phyloP scores from a whole-genome alignment of 208 protist species.

The Tritrichomonas musculus region DNA sequence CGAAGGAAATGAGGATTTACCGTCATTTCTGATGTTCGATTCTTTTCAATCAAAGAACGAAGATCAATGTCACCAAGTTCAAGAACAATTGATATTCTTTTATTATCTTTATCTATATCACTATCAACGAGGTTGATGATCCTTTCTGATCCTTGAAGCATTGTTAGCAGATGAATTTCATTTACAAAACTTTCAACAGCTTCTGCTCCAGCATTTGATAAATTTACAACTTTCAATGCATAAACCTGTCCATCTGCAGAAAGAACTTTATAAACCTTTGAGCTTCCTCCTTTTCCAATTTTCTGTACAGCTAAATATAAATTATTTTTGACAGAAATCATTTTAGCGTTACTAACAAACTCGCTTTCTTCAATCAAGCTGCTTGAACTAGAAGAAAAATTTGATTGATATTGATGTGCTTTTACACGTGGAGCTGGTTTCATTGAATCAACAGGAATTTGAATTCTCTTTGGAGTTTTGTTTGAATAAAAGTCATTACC shows the following conservation, averaged over 20 bases:
- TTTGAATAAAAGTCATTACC: too few relatives aligned
- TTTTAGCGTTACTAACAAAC: not conserved
- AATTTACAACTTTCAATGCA: constrained; percentile 37
- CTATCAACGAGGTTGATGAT: constrained; percentile 49
- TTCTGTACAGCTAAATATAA: not conserved
- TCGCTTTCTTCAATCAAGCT: too few relatives aligned
- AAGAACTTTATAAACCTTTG: constrained; percentile 54
- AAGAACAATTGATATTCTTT: constrained; percentile 41
- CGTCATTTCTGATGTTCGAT: not conserved
- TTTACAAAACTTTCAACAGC: constrained; percentile 42
- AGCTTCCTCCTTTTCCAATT: constrained; percentile 51
- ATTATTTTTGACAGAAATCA: not conserved
- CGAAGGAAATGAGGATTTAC: not conserved
- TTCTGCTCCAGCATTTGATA: not conserved
- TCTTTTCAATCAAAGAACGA: not conserved
- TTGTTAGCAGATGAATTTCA: constrained; percentile 50
- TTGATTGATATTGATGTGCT: too few relatives aligned
- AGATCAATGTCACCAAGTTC: constrained; percentile 33
- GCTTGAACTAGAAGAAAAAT: too few relatives aligned
- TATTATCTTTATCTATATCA: constrained; percentile 22
- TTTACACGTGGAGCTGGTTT: too few relatives aligned
- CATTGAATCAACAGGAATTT: too few relatives aligned
- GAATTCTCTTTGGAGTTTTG: too few relatives aligned
- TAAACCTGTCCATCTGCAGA: constrained; percentile 21
- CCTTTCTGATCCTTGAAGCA: constrained; percentile 22